Base-by-base conservation (phyloP, 2,329 filamentous ascomycete genomes). In the Chalara sp. region DNA sequence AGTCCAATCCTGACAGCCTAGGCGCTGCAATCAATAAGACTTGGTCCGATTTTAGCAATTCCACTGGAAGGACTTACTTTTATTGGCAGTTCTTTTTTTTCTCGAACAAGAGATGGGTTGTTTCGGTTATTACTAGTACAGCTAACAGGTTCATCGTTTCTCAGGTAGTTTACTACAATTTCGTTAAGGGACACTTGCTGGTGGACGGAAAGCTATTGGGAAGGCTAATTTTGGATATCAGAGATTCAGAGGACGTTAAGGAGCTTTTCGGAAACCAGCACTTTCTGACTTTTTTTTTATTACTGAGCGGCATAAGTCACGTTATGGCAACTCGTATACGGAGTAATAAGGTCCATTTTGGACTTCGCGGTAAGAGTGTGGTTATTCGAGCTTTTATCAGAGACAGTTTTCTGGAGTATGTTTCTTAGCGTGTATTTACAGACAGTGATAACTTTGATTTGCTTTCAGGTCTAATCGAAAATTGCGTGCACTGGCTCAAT, bases 401-500 rank as follows among this genome's bases (percentile, higher is more conserved):
- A 6, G n/a, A 53, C 1, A 46, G 50, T 1, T 13, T 70, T 0
- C 58, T 69, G 0, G 66, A 73, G 45, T 59, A 68, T 5, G 57
- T 75, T 4, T 68, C 69, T 0, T 53, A 61, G 1, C 29, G 59
- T 0, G 28, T 64, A 0, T 72, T 75, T 32, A 54, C 43, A 1
- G 51, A 56, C 0, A 6, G 21, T 0, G 12, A 44, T 1, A 53
- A 21, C 3, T 72, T 66, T 35, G 80, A 83, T 54, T 63, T 85
- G 0, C 83, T 83, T 0, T 56, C 56, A 0, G 60, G 69, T 0
- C 66, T 87, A 0, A 54, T 82, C 0, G 62, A 76, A 0, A 65
- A 72, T 6, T 84, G 77, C 46, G 68, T 76, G 3, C 60, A 87
- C 54, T 86, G 81, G 80, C 65, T 85, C 4, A 68, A 85, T 41